Evolutionary conservation across 768 basidiomycete genomes (phyloP).

Genomic region (Psilocybe subaeruginosa): DNA sequence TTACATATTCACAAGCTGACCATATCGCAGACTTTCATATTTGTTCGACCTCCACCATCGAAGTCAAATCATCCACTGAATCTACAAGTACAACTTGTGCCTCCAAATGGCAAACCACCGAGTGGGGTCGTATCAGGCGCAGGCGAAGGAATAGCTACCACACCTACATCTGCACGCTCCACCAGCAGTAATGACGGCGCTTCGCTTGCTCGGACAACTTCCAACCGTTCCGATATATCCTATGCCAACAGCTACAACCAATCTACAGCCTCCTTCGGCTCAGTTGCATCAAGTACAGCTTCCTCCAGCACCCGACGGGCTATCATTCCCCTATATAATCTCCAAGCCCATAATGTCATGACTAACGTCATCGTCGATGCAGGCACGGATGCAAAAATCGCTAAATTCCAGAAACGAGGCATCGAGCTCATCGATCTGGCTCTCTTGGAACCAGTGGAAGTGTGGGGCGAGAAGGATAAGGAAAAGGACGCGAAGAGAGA

Average conservation of each 20-base stretch:
- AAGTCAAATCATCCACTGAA: conserved; percentile 87
- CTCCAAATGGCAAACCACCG: conserved; percentile 55
- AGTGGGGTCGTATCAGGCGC: conserved; percentile 33
- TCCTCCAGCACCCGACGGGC: conserved; percentile 34
- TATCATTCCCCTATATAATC: conserved; percentile 86
- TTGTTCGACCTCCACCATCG: conserved; percentile 88
- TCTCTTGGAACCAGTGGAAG: conserved; percentile 79
- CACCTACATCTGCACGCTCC: conserved; percentile 31
- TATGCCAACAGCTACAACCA: conserved; percentile 35
- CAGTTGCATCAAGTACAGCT: conserved; percentile 31
- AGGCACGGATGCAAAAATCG: conserved; percentile 86
- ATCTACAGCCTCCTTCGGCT: conserved; percentile 42
- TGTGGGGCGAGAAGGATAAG: conserved; percentile 50
- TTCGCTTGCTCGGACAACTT: conserved; percentile 48
- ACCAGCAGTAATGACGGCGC: conserved; percentile 39
- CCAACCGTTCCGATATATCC: conserved; percentile 61
- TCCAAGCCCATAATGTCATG: conserved; percentile 87
- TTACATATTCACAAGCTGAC: conserved; percentile 7
- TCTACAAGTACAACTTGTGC: conserved; percentile 90
- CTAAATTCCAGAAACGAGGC: conserved; percentile 72
- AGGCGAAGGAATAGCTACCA: conserved; percentile 17
- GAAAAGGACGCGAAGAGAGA: conserved; percentile 27
- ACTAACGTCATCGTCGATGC: conserved; percentile 87
- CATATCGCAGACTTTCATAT: conserved; percentile 74
- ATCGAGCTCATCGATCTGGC: conserved; percentile 80